These are phyloP conservation scores for Thermoascus crustaceus DNA, from an alignment of 2,329 filamentous ascomycete genomes.

Conservation along the genomic window DNA sequence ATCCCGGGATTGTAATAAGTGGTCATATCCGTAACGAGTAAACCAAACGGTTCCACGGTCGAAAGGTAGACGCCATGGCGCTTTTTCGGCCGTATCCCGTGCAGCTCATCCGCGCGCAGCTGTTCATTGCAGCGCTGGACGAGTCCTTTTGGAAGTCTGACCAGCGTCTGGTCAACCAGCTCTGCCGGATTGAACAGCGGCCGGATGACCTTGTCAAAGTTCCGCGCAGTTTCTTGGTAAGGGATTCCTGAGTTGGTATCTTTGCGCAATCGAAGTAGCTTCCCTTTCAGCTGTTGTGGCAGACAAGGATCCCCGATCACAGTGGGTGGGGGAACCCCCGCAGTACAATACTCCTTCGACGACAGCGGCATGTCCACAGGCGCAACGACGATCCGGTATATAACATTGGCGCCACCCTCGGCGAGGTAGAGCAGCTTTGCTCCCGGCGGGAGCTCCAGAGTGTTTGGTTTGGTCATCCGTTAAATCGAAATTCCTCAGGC, in stretches of 20 bases:
- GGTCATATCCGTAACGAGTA: conserved; percentile 69
- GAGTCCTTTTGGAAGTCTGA: conserved; percentile 38
- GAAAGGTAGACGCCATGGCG: conserved; percentile 45
- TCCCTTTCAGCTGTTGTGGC: conserved; percentile 29
- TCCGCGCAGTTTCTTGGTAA: conserved; percentile 40
- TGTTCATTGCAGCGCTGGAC: conserved; percentile 47
- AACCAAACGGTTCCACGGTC: conserved; percentile 52
- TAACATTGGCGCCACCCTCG: conserved; percentile 70
- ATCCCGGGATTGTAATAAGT: conserved; percentile 26
- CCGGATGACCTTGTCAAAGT: conserved; percentile 36
- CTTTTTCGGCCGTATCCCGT: conserved; percentile 39
- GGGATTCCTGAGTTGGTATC: conserved; percentile 43
- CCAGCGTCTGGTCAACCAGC: conserved; percentile 50
- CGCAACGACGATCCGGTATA: conserved; percentile 53
- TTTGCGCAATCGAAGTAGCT: conserved; percentile 56
- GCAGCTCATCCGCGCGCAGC: conserved; percentile 43
- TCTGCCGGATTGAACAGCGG: conserved; percentile 49
- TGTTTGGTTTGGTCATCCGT: conserved; percentile 25
- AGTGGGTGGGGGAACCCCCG: conserved; percentile 11
- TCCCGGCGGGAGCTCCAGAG: conserved; percentile 27
- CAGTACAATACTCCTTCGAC: conserved; percentile 18
- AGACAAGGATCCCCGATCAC: conserved; percentile 12
- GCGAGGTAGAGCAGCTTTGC: conserved; percentile 41
- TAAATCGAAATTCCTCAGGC: conserved; percentile 9
- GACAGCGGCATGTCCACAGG: conserved; percentile 17